Evolutionary conservation across 1,284 basidiomycete species (phyloP).

Genomic region (Rhodotorula mucilaginosa): DNA sequence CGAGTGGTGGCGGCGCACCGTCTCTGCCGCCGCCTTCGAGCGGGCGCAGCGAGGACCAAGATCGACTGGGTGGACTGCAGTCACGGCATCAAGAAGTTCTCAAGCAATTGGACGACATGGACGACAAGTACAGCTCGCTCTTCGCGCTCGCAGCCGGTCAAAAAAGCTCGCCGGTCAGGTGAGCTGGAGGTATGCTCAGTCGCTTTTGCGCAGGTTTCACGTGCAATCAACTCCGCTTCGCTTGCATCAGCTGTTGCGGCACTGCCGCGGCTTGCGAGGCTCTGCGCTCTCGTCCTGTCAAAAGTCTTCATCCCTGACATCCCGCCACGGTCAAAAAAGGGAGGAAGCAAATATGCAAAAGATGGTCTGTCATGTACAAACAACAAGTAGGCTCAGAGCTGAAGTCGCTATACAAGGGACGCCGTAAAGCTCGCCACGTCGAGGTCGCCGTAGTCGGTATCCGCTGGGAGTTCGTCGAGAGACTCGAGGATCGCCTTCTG

Average conservation of each 20-base stretch:
- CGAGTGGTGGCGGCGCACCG: background rate
- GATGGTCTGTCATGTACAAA: background rate
- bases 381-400: background rate
- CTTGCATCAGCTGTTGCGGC: too few relatives aligned
- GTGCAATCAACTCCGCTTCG: too few relatives aligned
- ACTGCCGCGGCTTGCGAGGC: too few relatives aligned
- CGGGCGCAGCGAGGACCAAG: background rate
- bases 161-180: background rate
- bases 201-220: too few relatives aligned
- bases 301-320: background rate
- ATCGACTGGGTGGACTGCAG: slow-evolving; percentile 11
- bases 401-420: background rate
- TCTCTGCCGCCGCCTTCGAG: background rate
- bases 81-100: slow-evolving; percentile 31
- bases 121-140: slow-evolving; percentile 27
- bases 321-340: background rate
- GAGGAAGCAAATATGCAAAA: background rate
- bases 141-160: slow-evolving; percentile 21
- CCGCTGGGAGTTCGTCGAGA: slow-evolving; percentile 47
- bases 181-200: too few relatives aligned
- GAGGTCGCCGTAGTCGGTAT: slow-evolving; percentile 44
- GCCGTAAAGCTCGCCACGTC: slow-evolving; percentile 25
- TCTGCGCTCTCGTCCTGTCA: too few relatives aligned
- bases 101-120: slow-evolving; percentile 27
- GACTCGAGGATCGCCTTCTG: slow-evolving; percentile 51